phyloP scores from a whole-genome alignment of 495 filamentous ascomycete species.

The Glutinoglossum americanum region DNA sequence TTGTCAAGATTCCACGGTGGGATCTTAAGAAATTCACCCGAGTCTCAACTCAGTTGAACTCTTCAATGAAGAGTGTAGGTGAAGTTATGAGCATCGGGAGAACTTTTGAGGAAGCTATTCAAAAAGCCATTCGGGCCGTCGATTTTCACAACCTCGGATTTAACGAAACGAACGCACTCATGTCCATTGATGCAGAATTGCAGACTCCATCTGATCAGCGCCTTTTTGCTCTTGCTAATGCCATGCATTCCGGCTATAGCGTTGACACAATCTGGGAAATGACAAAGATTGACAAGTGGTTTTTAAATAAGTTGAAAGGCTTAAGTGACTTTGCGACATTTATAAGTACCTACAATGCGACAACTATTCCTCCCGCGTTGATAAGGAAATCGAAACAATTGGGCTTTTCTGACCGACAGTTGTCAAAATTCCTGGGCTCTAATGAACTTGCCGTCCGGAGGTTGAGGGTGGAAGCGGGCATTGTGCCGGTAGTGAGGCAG shows the following conservation, averaged over 20 bases:
- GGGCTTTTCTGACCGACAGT: conserved; percentile 81
- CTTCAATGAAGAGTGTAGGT: conserved; percentile 98
- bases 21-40: conserved; percentile 97
- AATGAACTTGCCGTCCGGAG: conserved; percentile 77
- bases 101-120: conserved; percentile 94
- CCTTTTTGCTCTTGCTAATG: conserved; percentile 92
- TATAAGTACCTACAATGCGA: conserved; percentile 50
- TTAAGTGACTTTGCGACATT: conserved; percentile 69
- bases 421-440: conserved; percentile 82
- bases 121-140: conserved; percentile 89
- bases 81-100: conserved; percentile 97
- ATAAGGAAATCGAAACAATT: conserved; percentile 74
- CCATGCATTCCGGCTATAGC: conserved; percentile 81
- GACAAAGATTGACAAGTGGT: conserved; percentile 97
- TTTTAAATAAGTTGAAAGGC: conserved; percentile 72
- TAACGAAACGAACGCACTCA: conserved; percentile 75
- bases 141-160: conserved; percentile 93
- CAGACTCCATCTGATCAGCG: conserved; percentile 96
- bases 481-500: conserved; percentile 82
- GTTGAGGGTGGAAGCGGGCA: conserved; percentile 60
- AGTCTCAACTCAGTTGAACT: conserved; percentile 82
- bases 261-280: conserved; percentile 95
- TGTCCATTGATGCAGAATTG: conserved; percentile 88
- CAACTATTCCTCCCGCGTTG: conserved; percentile 37
- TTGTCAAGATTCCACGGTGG: conserved; percentile 98